These are phyloP conservation scores for Aspergillus chevalieri DNA, from an alignment of 2,329 filamentous ascomycete species.

Conservation along the genomic window DNA sequence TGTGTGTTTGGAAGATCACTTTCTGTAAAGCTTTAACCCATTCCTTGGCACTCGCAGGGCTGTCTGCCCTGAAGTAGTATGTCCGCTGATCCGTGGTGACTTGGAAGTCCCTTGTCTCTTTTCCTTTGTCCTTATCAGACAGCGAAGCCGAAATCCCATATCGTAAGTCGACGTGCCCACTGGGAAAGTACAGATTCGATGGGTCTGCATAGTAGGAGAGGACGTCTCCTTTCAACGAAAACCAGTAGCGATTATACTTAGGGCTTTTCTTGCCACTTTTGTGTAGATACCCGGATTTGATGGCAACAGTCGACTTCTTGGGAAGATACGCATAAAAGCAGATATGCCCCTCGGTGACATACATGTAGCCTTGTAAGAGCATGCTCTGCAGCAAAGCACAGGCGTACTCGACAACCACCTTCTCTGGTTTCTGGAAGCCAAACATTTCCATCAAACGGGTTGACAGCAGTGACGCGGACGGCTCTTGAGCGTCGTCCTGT, in stretches of 20 bases:
- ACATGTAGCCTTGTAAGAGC: constrained; percentile 88
- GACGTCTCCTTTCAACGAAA: constrained; percentile 84
- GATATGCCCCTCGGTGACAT: constrained; percentile 86
- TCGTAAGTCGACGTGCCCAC: constrained; percentile 83
- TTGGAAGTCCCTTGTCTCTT: constrained; percentile 69
- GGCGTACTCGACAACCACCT: constrained; percentile 83
- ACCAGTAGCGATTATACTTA: constrained; percentile 87
- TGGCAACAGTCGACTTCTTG: constrained; percentile 72
- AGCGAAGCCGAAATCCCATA: constrained; percentile 85
- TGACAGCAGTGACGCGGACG: constrained; percentile 55
- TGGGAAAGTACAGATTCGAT: constrained; percentile 82
- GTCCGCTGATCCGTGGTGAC: constrained; percentile 76
- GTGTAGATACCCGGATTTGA: constrained; percentile 80
- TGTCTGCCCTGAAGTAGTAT: constrained; percentile 87
- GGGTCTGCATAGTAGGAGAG: constrained; percentile 82
- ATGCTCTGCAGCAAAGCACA: constrained; percentile 92
- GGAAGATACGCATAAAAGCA: constrained; percentile 98
- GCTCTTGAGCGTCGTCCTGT: constrained; percentile 46
- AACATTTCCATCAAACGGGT: constrained; percentile 77
- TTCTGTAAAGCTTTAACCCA: constrained; percentile 94
- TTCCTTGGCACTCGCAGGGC: constrained; percentile 78
- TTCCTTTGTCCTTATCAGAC: constrained; percentile 63
- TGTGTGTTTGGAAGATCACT: constrained; percentile 91
- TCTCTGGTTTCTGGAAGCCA: constrained; percentile 71
- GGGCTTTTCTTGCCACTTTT: constrained; percentile 87